These are phyloP conservation scores for Leucosporidium creatinivorum DNA, from an alignment of 768 basidiomycete genomes.

Conservation along the genomic window DNA sequence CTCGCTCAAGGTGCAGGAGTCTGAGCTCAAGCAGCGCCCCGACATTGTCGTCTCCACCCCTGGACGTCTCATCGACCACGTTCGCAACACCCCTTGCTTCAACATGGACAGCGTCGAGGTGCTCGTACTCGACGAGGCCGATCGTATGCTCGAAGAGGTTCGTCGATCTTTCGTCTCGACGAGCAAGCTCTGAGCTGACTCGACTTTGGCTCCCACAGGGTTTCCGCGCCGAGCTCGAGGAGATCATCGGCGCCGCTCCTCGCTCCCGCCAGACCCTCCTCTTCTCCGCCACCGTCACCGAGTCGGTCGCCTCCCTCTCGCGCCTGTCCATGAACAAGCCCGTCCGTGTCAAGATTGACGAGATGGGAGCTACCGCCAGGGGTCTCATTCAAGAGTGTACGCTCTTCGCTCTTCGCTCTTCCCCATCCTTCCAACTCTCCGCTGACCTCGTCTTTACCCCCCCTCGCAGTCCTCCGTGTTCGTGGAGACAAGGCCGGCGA, in stretches of 20 bases:
- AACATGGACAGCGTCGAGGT: slow-evolving; percentile 86
- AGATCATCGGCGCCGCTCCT: slow-evolving; percentile 68
- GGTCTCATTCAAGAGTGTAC: slow-evolving; percentile 86
- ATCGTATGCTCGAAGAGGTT: slow-evolving; percentile 71
- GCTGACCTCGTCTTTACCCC: neutral
- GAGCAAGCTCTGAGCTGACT: neutral
- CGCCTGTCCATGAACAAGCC: slow-evolving; percentile 88
- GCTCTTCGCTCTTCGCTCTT: neutral
- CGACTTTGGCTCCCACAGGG: slow-evolving; percentile 54
- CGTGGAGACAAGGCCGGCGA: slow-evolving; percentile 52
- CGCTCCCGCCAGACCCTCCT: slow-evolving; percentile 83
- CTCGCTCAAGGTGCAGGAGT: slow-evolving; percentile 86
- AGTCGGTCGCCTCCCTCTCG: slow-evolving; percentile 87
- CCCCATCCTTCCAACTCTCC: neutral
- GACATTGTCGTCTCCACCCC: slow-evolving; percentile 95
- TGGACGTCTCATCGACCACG: slow-evolving; percentile 93
- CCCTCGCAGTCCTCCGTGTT: slow-evolving; percentile 54
- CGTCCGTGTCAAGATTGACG: slow-evolving; percentile 89
- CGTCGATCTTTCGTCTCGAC: neutral
- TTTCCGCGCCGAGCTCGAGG: slow-evolving; percentile 85
- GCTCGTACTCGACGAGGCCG: slow-evolving; percentile 92
- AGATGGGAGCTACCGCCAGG: slow-evolving; percentile 75
- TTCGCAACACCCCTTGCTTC: slow-evolving; percentile 90
- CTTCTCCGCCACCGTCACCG: slow-evolving; percentile 98
- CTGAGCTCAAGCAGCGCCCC: slow-evolving; percentile 71